Base-by-base conservation (phyloP, 768 basidiomycete genomes). In the Pisolithus microcarpus region DNA sequence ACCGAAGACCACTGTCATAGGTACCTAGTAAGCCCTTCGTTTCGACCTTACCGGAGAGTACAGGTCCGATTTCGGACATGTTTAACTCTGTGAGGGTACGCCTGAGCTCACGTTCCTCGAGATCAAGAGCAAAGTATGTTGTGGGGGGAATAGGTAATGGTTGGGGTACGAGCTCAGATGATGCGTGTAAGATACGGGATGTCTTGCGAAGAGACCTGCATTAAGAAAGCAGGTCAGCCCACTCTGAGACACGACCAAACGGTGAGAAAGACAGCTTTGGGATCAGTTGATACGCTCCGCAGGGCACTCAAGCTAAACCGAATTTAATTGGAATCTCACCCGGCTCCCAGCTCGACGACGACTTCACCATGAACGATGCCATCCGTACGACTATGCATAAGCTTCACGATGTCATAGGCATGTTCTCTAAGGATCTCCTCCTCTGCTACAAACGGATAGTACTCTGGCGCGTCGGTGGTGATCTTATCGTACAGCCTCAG, bases 261-360 rank as follows among this genome's bases (percentile, higher is more conserved):
- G 1, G 5, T 19, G 21, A 42, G 40, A 11, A 24, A 21, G 40
- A 24, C 5, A 42, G 19, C 4, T 7, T 2, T 3, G 13, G 34
- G 13, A 7, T 26, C 26, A 7, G 26, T 1, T 4, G 8, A n/a
- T 6, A n/a, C 16, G 38, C 38, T 28, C 16, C 18, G 19, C 43
- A 26, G 15, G 43, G 23, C 13, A 21, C 11, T 15, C 23, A 52
- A 39, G 51, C 23, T 78, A 8, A 19, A 45, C 4, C 5, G 7
- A 45, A 31, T 7, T 10, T 13, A 13, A 13, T 21, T 13, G 34
- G 10, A 36, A 21, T 21, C 89, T 76, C 66, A 93, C 91, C 94
- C 94, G 8, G 93, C 90, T 40, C 95, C 94, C n/a, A 98, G 77
- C 63, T 97, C 94, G 38, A 97, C 75, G 7, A 96, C 75, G 47